Conservation (phyloP, 345 rosid species). For the Orychophragmus violaceus region DNA sequence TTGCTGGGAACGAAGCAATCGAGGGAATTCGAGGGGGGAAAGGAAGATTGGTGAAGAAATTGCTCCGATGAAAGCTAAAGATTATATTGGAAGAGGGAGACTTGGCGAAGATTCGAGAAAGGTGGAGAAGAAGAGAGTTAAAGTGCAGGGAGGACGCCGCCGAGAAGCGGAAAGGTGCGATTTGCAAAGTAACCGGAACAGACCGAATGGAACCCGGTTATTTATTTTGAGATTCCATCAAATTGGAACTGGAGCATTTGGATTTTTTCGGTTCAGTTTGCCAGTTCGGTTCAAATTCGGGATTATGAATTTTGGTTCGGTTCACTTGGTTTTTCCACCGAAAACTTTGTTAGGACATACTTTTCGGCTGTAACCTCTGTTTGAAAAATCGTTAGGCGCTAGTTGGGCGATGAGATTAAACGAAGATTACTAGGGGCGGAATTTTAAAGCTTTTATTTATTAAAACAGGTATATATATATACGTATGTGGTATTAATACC, state of each 20-base stretch:
- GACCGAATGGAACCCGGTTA: background rate
- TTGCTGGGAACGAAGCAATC: slow-evolving; percentile 18
- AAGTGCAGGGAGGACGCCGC: background rate
- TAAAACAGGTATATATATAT: too few species aligned
- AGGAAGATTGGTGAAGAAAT: background rate
- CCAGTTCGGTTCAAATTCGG: background rate
- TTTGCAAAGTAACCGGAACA: background rate
- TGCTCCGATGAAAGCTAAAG: background rate
- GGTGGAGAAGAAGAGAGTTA: background rate
- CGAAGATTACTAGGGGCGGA: too few species aligned
- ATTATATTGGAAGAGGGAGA: background rate
- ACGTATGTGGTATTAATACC: too few species aligned
- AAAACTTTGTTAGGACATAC: background rate
- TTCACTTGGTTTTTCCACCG: background rate
- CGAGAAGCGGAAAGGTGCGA: background rate
- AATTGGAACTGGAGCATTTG: background rate
- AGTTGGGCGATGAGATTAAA: too few species aligned
- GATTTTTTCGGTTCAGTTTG: background rate
- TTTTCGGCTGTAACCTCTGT: too few species aligned
- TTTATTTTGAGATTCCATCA: background rate
- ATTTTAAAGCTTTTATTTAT: too few species aligned
- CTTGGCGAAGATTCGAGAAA: slow-evolving; percentile 9
- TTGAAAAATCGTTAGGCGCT: too few species aligned
- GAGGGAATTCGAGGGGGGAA: background rate
- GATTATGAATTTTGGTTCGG: background rate